Evolutionary conservation across 805 yeast species (phyloP), one percentile per base, ranked within the genome.

Genomic region (Candida cerambycidarum): DNA sequence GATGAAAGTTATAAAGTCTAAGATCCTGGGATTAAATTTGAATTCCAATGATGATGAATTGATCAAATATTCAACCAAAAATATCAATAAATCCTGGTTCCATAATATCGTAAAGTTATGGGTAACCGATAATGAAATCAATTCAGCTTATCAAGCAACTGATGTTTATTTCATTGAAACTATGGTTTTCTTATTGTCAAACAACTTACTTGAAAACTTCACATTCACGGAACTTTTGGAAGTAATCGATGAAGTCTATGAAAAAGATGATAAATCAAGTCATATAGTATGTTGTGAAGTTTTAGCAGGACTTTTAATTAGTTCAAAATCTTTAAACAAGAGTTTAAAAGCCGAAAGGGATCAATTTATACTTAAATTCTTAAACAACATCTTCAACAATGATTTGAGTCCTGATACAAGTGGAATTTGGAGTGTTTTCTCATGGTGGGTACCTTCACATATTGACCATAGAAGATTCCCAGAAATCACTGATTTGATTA

Each of bases 241-340:
- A 0, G 50, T 82, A 1, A 63, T 85, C 14, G 63, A 65, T 5
- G 70, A 66, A 4, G 57, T 74, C 6, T 87, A 83, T 54, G 76
- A 77, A 11, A 69, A 73, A 21, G 82, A 80, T 44, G 96, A 89
- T 44, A 85, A 83, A 52, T 78, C 88, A 12, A 68, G 85, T 2
- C 95, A 90, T 57, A 80, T 93, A 21, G 81, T 84, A 9, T 70
- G 76, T 1, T 79, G 88, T 43, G 97, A 90, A 58, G 58, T 87
- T 1, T 63, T 82, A 21, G 73, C 82, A 13, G 95, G 90, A 2
- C 51, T 89, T 5, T 56, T 86, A 14, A 55, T 78, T 5, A 73
- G 80, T 2, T 66, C 80, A 5, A 71, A 66, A 41, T 62, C 57
- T 41, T 68, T 79, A n/a, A 57, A 63, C 2, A 51, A 58, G 0